phyloP scores from a whole-genome alignment of 2,329 filamentous ascomycete species.

The Proliferodiscus dingleyae region DNA sequence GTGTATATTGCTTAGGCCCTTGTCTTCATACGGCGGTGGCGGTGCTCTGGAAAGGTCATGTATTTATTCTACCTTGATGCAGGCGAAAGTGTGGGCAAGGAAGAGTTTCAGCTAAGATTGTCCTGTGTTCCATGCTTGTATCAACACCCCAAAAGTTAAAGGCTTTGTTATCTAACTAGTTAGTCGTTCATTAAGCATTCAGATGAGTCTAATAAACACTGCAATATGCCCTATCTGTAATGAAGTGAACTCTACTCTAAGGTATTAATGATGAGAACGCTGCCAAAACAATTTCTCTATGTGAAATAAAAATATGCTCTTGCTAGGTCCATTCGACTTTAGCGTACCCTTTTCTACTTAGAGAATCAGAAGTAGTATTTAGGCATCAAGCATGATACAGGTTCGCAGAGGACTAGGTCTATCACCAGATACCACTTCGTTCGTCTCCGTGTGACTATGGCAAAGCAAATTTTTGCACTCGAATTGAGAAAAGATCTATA shows the following conservation, averaged over 20 bases:
- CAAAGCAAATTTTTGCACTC: too few species aligned
- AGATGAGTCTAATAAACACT: not conserved
- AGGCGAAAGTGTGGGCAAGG: slow-evolving; percentile 22
- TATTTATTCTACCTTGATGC: slow-evolving; percentile 20
- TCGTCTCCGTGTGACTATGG: too few species aligned
- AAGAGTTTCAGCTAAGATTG: slow-evolving; percentile 22
- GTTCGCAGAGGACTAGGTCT: too few species aligned
- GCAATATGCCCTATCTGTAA: not conserved
- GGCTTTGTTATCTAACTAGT: slow-evolving; percentile 33
- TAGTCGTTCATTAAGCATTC: slow-evolving; percentile 29
- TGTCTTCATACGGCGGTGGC: slow-evolving; percentile 18
- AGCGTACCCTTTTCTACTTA: too few species aligned
- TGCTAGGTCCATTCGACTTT: too few species aligned
- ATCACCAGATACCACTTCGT: too few species aligned
- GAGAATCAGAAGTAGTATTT: too few species aligned
- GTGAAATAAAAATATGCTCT: too few species aligned
- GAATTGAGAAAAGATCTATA: too few species aligned
- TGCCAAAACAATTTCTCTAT: too few species aligned
- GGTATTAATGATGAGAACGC: too few species aligned
- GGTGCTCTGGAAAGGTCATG: slow-evolving; percentile 17
- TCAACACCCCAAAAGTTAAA: slow-evolving; percentile 16
- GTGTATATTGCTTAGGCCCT: slow-evolving; percentile 23
- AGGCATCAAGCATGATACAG: too few species aligned
- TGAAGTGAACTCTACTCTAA: not conserved
- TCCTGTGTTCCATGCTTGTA: slow-evolving; percentile 26